Evolutionary conservation across 768 basidiomycete species (phyloP), one percentile per base, ranked within the genome.

Genomic region (Macrolepiota albuminosa): DNA sequence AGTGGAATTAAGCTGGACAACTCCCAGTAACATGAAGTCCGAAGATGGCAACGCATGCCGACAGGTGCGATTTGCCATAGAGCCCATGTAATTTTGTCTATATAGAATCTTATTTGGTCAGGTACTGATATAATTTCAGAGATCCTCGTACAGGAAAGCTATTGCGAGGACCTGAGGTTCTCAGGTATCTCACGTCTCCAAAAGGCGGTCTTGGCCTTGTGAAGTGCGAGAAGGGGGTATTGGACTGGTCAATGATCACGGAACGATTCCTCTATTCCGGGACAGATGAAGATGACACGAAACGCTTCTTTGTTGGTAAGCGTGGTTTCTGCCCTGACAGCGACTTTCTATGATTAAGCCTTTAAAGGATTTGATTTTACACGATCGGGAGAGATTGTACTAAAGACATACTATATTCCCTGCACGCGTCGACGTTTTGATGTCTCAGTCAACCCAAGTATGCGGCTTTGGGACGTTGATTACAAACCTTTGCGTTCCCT

Each of bases 321-420:
- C 61, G 6, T 16, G 29, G 39, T 56, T 46, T 24, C 43, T 29
- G 16, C 29, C 42, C 24, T 49, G 18, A 52, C 4, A 31, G 55
- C n/a, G 26, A 36, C 42, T 43, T 21, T 3, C 42, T 21, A 29
- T 8, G 0, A 13, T 42, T 48, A 24, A 53, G 13, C 13, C 11
- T 42, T 36, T 4, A 10, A 46, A 73, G 72, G 72, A 5, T 73
- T 73, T 47, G 71, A 73, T 58, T 73, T 73, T 57, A 54, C 64
- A 16, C 57, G 68, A 4, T 58, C 64, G 14, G 72, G 71, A 8
- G 61, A 58, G 11, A 65, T 73, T 36, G 62, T 67, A 24, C 53
- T 73, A 18, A 73, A 72, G 61, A 71, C 70, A 18, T 73, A 73
- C 56, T 70, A 73, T 54, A 60, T 71, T 21, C 70, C 72, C 43